phyloP scores from a whole-genome alignment of 208 protist genomes.

The Trypanosoma avium region DNA sequence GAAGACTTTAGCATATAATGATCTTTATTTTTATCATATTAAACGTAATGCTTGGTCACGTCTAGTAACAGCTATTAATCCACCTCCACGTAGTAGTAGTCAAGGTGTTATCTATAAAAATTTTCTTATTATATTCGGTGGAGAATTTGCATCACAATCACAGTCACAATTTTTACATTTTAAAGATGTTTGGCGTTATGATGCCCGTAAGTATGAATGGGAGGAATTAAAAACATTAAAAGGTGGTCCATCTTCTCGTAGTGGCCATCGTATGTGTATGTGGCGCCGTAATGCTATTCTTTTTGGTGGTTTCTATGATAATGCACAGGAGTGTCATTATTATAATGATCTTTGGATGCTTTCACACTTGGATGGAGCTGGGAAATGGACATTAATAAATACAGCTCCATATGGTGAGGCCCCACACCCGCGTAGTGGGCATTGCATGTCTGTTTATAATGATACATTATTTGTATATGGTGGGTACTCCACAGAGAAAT shows the following conservation, averaged over 20 bases:
- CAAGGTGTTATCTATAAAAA: constrained; percentile 87
- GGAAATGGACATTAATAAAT: constrained; percentile 59
- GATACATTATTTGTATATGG: constrained; percentile 90
- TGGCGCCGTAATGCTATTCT: constrained; percentile 87
- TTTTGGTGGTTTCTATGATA: constrained; percentile 94
- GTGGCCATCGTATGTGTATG: constrained; percentile 89
- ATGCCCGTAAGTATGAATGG: constrained; percentile 77
- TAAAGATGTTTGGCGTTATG: constrained; percentile 88
- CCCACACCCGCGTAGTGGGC: constrained; percentile 75
- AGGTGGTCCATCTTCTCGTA: constrained; percentile 83
- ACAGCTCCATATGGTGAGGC: constrained; percentile 41
- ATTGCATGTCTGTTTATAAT: constrained; percentile 80
- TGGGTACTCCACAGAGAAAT: constrained; percentile 86
- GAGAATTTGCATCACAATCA: constrained; percentile 92
- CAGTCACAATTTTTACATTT: constrained; percentile 93
- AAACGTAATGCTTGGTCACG: constrained; percentile 67
- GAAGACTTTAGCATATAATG: constrained; percentile 85
- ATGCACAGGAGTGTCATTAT: constrained; percentile 83
- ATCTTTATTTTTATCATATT: constrained; percentile 84
- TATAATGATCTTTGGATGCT: constrained; percentile 90
- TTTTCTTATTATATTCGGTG: constrained; percentile 83
- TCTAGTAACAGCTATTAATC: constrained; percentile 64
- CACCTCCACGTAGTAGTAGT: constrained; percentile 77
- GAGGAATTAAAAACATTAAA: constrained; percentile 80
- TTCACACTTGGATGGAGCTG: constrained; percentile 72